Conservation (phyloP, 2,329 filamentous ascomycete genomes). For the Aurifilum marmelostoma region DNA sequence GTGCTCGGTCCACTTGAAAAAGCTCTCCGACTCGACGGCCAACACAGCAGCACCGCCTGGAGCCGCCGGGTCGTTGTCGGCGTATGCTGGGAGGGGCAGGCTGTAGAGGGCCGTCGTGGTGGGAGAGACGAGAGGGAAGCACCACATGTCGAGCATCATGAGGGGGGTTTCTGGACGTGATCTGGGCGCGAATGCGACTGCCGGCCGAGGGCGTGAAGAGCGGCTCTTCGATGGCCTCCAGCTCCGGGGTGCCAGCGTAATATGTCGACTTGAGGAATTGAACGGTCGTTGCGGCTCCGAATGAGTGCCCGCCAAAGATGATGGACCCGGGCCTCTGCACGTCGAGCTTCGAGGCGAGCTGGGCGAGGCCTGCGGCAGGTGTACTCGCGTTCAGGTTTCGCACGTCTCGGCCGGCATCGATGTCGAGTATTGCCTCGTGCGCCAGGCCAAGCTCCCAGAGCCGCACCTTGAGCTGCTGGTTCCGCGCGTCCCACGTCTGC, state of each 20-base stretch:
- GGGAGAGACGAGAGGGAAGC: conserved; percentile 70
- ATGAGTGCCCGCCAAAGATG: conserved; percentile 79
- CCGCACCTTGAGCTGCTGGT: conserved; percentile 73
- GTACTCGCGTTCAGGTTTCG: conserved; percentile 57
- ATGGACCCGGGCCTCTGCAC: conserved; percentile 73
- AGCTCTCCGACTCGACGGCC: conserved; percentile 74
- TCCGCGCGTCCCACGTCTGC: conserved; percentile 68
- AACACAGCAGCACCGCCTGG: conserved; percentile 64
- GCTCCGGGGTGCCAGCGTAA: conserved; percentile 58
- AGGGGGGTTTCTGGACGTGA: conserved; percentile 69
- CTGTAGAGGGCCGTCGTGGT: conserved; percentile 66
- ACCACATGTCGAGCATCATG: conserved; percentile 81
- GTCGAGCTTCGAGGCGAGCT: conserved; percentile 65
- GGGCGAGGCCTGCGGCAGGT: conserved; percentile 53
- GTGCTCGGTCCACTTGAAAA: conserved; percentile 78
- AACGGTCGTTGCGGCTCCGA: conserved; percentile 73
- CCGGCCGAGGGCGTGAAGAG: conserved; percentile 62
- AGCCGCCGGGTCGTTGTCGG: conserved; percentile 54
- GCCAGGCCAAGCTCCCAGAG: conserved; percentile 78
- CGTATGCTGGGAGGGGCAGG: conserved; percentile 76
- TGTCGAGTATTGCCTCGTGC: conserved; percentile 67
- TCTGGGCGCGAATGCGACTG: conserved; percentile 64
- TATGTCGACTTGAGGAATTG: conserved; percentile 82
- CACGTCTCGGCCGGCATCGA: conserved; percentile 60
- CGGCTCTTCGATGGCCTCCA: conserved; percentile 54